Percentiles rank a stretch among this genome's conserved stretches.
These are phyloP conservation scores for Nemania bipapillata DNA, from an alignment of 2,329 filamentous ascomycete genomes.

Conservation along the genomic window DNA sequence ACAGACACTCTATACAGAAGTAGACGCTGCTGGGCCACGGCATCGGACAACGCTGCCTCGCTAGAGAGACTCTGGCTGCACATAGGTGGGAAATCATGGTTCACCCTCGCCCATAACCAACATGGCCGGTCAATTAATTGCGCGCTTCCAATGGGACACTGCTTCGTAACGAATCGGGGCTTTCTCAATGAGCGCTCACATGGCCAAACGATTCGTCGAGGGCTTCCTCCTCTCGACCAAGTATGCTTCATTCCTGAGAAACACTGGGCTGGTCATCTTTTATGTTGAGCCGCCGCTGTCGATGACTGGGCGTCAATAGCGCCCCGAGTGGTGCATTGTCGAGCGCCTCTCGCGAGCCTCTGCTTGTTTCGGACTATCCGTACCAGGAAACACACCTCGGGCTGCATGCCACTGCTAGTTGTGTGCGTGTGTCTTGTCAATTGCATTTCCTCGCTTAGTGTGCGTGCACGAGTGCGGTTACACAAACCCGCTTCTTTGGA, in stretches of 20 bases:
- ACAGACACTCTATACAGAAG: not conserved
- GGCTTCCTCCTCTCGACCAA: not conserved
- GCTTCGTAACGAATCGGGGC: not conserved
- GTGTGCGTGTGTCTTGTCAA: conserved; percentile 14
- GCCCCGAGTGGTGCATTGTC: not conserved
- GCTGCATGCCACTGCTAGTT: conserved; percentile 16
- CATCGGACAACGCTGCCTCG: not conserved
- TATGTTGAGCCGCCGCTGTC: not conserved
- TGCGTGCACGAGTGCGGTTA: conserved; percentile 21
- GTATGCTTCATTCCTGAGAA: conserved; percentile 7
- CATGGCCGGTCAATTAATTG: conserved; percentile 7
- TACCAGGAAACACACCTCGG: conserved; percentile 18
- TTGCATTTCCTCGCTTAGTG: conserved; percentile 27
- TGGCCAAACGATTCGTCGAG: not conserved
- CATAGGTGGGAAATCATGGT: not conserved
- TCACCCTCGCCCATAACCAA: not conserved
- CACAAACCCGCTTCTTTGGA: conserved; percentile 19
- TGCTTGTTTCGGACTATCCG: conserved; percentile 22
- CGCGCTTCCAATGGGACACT: not conserved
- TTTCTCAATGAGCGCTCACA: not conserved
- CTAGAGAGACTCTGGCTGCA: conserved; percentile 3
- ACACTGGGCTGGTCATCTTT: not conserved
- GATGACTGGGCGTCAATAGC: not conserved
- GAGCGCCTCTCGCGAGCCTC: not conserved
- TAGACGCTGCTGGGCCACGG: not conserved